Evolutionary conservation across 257 asterid genomes (phyloP).

Genomic region (Verbena officinalis): DNA sequence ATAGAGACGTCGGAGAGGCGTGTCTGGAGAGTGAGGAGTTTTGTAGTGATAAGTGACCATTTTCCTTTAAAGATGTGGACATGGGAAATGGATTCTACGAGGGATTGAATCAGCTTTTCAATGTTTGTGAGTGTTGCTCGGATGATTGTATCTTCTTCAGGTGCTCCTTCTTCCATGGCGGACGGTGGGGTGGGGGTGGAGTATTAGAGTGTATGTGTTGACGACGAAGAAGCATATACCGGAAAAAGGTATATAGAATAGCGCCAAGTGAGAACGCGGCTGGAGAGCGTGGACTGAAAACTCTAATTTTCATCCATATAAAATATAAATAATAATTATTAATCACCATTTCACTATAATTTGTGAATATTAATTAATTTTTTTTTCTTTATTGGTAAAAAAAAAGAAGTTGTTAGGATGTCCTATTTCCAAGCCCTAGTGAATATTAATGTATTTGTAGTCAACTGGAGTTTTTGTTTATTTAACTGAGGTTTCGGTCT

Average conservation of each 20-base stretch:
- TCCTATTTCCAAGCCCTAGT: background rate
- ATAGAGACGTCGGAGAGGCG: slow-evolving; percentile 40
- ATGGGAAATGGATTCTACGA: slow-evolving; percentile 37
- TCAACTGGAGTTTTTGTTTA: background rate
- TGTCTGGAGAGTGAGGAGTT: slow-evolving; percentile 48
- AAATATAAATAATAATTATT: too few species aligned
- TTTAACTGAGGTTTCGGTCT: too few species aligned
- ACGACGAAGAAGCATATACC: background rate
- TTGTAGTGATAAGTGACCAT: slow-evolving; percentile 52
- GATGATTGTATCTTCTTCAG: slow-evolving; percentile 17
- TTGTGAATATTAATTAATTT: too few species aligned
- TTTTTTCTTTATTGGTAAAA: too few species aligned
- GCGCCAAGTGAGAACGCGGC: background rate
- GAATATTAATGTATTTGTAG: background rate
- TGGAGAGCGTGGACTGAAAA: background rate
- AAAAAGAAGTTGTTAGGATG: background rate
- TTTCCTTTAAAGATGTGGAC: slow-evolving; percentile 57
- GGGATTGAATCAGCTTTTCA: slow-evolving; percentile 35
- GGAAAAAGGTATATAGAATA: background rate
- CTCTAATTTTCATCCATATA: background rate
- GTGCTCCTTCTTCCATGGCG: slow-evolving; percentile 43
- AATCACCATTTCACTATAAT: background rate
- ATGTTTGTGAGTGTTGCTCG: background rate
- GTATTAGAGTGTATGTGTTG: background rate
- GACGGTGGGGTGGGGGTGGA: background rate